Evolutionary conservation across 352 stramenopile species (phyloP).

Genomic region (Globisporangium camurandrum): DNA sequence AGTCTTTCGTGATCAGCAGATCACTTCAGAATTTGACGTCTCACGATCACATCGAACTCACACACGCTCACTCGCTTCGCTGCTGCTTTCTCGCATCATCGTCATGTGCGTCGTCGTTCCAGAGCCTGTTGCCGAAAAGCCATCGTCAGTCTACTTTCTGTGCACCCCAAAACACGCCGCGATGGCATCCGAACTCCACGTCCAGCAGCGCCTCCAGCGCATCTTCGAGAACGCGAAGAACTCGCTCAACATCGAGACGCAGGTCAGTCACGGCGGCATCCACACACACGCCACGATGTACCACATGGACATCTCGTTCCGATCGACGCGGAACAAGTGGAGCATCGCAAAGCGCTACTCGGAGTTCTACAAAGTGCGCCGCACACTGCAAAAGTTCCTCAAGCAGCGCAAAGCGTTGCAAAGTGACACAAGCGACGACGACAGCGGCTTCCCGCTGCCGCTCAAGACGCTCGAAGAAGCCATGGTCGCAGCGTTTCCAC

Average conservation of each 20-base stretch:
- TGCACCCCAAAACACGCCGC: background rate
- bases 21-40: background rate
- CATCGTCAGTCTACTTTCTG: background rate
- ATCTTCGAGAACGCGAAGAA: constrained; percentile 71
- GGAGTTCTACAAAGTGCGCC: constrained; percentile 70
- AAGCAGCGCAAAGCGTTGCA: constrained; percentile 48
- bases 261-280: constrained; percentile 42
- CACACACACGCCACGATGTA: constrained; percentile 71
- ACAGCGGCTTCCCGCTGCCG: constrained; percentile 5
- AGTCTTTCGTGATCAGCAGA: background rate
- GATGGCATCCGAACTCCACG: constrained; percentile 52
- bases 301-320: constrained; percentile 84
- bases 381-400: constrained; percentile 52
- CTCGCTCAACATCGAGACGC: constrained; percentile 76
- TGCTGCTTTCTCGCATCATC: too few species aligned
- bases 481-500: constrained; percentile 49
- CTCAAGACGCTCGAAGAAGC: constrained; percentile 52
- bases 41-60: background rate
- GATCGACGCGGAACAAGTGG: constrained; percentile 80
- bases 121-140: background rate
- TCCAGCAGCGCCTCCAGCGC: constrained; percentile 59
- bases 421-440: background rate
- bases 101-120: background rate
- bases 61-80: background rate
- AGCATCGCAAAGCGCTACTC: constrained; percentile 84